Base-by-base conservation (phyloP, 768 basidiomycete genomes). In the Gloeophyllum trabeum region DNA sequence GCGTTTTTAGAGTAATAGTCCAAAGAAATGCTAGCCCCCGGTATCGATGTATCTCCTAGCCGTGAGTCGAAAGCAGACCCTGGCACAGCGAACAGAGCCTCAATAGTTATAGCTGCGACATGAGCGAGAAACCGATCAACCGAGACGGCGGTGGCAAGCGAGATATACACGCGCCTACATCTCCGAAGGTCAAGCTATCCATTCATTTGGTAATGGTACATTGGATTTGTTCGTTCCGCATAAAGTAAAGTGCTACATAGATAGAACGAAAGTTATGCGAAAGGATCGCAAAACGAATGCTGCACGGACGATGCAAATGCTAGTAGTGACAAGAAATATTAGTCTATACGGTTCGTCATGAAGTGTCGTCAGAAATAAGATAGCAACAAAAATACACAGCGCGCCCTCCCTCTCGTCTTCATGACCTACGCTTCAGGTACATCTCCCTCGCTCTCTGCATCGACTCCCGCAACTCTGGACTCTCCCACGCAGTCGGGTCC, bases 371-470 rank as follows among this genome's bases (percentile, higher is more conserved):
- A 32, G 16, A 10, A 32, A 32, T 10, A 16, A 32, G 16, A 32
- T 10, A 16, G 28, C 28, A 4, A 16, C 24, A 4, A 32, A 20
- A 24, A 42, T 28, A 42, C 41, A 45, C 37, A 44, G 14, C 4
- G n/a, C 26, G 13, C 16, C 21, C 24, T 48, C 40, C 49, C 50
- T 40, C 28, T 32, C 16, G 10, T 10, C 10, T 16, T 32, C 10
- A 47, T 24, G 45, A n/a, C n/a, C 28, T 32, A 10, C 28, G 28
- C 10, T 16, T 32, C 10, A 47, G 32, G 45, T 57, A 57, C n/a
- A 40, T 39, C 34, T 70, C 71, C 23, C 84, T 63, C 6, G 84
- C 84, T 5, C 66, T 63, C 58, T 76, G 76, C 84, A 87, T 88
- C 21, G 69, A 72, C 60, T 81, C 79, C 43, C 72, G 67, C 28